Conservation (phyloP, 768 basidiomycete genomes). For the Pholiota microspora region DNA sequence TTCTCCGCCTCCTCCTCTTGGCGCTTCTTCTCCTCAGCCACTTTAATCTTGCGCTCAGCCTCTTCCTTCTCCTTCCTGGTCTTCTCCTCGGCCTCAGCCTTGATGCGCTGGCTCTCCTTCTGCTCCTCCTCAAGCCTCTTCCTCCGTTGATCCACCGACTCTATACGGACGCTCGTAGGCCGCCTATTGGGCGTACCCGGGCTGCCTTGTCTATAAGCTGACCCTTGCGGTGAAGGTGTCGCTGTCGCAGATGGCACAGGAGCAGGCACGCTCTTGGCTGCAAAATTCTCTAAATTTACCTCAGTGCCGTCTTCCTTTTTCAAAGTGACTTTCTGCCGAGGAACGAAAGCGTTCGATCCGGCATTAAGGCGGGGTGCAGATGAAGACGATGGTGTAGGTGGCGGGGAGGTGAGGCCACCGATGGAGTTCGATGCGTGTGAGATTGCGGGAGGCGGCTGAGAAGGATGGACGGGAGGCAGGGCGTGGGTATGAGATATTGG, state of each 20-base stretch:
- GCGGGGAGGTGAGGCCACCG: slow-evolving; percentile 56
- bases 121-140: slow-evolving; percentile 47
- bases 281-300: slow-evolving; percentile 55
- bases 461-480: slow-evolving; percentile 43
- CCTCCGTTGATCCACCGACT: slow-evolving; percentile 50
- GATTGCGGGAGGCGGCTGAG: slow-evolving; percentile 47
- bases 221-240: slow-evolving; percentile 30
- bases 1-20: slow-evolving; percentile 32
- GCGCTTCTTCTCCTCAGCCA: slow-evolving; percentile 33
- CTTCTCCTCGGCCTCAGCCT: slow-evolving; percentile 44
- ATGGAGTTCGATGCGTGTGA: slow-evolving; percentile 45
- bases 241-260: slow-evolving; percentile 36
- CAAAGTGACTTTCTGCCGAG: slow-evolving; percentile 51
- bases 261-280: slow-evolving; percentile 33
- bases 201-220: slow-evolving; percentile 35
- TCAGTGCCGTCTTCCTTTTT: slow-evolving; percentile 67
- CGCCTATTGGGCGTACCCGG: slow-evolving; percentile 37
- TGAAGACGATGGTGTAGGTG: slow-evolving; percentile 62
- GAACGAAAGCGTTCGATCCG: slow-evolving; percentile 67
- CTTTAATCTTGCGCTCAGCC: slow-evolving; percentile 41
- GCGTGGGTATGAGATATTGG: slow-evolving; percentile 70
- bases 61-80: slow-evolving; percentile 39
- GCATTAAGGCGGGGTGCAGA: slow-evolving; percentile 55
- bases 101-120: too few species aligned
- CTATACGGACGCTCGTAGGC: slow-evolving; percentile 54